Evolutionary conservation across 2,329 filamentous ascomycete species (phyloP).

Genomic region (Arthrobotrys entomopaga): DNA sequence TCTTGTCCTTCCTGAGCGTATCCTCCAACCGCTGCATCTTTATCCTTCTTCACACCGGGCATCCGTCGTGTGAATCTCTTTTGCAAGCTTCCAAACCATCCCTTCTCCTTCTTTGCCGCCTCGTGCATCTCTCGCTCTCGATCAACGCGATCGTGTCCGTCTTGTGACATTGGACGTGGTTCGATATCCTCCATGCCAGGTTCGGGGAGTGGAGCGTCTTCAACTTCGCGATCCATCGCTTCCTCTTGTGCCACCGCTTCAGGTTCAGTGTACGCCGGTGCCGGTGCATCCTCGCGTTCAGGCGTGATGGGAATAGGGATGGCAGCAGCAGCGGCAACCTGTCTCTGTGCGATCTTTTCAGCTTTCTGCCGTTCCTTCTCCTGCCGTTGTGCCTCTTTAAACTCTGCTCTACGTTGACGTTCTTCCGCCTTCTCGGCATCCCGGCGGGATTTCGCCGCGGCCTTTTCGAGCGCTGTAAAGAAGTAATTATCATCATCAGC

Average conservation of each 20-base stretch:
- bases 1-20: neutral
- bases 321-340: neutral
- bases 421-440: constrained; percentile 52
- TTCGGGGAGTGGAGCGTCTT: neutral
- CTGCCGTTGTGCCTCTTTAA: constrained; percentile 46
- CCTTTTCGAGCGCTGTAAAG: constrained; percentile 33
- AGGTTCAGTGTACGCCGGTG: neutral
- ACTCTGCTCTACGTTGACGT: constrained; percentile 44
- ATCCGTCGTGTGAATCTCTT: constrained; percentile 29
- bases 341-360: constrained; percentile 22
- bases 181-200: constrained; percentile 50
- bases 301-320: neutral
- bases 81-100: constrained; percentile 46
- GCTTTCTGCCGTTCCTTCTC: constrained; percentile 44
- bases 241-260: neutral
- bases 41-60: constrained; percentile 32
- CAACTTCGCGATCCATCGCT: neutral
- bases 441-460: constrained; percentile 41
- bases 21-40: constrained; percentile 1
- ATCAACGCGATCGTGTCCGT: constrained; percentile 38
- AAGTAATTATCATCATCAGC: neutral
- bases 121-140: constrained; percentile 39
- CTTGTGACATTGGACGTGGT: constrained; percentile 51
- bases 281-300: neutral
- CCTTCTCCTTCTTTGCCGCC: constrained; percentile 43